These are phyloP conservation scores for Trametes cinnabarina DNA, from an alignment of 768 basidiomycete species.

Conservation along the genomic window DNA sequence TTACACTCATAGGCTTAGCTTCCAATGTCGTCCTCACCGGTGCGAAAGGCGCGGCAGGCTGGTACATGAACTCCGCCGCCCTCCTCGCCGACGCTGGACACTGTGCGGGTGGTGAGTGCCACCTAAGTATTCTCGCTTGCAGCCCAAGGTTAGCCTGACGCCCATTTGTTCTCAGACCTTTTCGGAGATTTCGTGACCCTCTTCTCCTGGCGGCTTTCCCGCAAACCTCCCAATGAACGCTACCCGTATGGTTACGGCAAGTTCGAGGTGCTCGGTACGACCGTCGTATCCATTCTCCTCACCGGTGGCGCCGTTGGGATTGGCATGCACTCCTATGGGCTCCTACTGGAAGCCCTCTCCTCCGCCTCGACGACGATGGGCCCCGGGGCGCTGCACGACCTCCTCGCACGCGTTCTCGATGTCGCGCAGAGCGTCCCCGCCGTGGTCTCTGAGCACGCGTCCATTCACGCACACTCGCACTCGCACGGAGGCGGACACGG, in stretches of 20 bases:
- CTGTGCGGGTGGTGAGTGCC: conserved; percentile 71
- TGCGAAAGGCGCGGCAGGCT: conserved; percentile 85
- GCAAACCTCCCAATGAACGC: conserved; percentile 70
- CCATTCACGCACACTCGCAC: conserved; percentile 43
- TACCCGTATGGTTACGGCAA: conserved; percentile 93
- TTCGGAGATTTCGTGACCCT: conserved; percentile 91
- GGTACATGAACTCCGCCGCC: conserved; percentile 86
- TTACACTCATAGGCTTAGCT: conserved; percentile 82
- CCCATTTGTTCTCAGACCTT: too few relatives aligned
- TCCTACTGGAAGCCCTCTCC: conserved; percentile 71
- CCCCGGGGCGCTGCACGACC: conserved; percentile 59
- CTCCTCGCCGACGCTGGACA: conserved; percentile 94
- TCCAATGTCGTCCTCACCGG: conserved; percentile 80
- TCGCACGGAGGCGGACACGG: conserved; percentile 49
- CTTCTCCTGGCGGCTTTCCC: conserved; percentile 82
- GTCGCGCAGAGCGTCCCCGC: conserved; percentile 54
- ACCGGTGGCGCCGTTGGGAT: conserved; percentile 82
- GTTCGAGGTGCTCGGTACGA: conserved; percentile 94
- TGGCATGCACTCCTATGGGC: conserved; percentile 86
- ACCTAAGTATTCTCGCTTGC: not conserved
- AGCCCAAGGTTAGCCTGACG: not conserved
- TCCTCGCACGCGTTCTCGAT: conserved; percentile 56
- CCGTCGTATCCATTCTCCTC: conserved; percentile 82
- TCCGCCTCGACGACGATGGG: conserved; percentile 64
- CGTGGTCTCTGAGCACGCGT: conserved; percentile 27